Percentiles rank a stretch among this genome's conserved stretches.
phyloP scores from a whole-genome alignment of 352 stramenopile genomes.

The Pythium oligandrum region DNA sequence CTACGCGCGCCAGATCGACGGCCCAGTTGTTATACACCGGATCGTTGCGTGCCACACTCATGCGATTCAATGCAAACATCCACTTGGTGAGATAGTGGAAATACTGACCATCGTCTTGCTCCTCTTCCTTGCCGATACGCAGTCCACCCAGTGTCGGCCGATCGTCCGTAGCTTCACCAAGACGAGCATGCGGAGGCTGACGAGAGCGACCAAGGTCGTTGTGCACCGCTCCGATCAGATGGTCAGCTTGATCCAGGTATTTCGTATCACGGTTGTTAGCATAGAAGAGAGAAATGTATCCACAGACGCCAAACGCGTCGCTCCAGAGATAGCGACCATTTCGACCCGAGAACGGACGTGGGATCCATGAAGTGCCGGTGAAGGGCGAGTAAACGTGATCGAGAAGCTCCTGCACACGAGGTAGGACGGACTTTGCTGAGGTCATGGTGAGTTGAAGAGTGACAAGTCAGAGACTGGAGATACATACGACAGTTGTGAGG shows the following conservation, averaged over 20 bases:
- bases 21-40: slow-evolving; percentile 20
- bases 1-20: slow-evolving; percentile 14
- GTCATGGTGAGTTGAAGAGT: slow-evolving; percentile 4
- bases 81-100: slow-evolving; percentile 38
- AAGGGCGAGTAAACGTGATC: slow-evolving; percentile 26
- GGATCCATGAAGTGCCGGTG: slow-evolving; percentile 19
- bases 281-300: slow-evolving; percentile 23
- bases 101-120: slow-evolving; percentile 30
- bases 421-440: slow-evolving; percentile 4
- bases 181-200: slow-evolving; percentile 8
- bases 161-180: slow-evolving; percentile 5
- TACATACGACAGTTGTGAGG: too few relatives aligned
- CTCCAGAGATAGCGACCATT: slow-evolving; percentile 29
- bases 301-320: slow-evolving; percentile 31
- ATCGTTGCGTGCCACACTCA: slow-evolving; percentile 14
- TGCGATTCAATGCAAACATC: slow-evolving; percentile 32
- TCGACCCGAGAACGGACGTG: slow-evolving; percentile 11
- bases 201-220: slow-evolving; percentile 19
- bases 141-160: slow-evolving; percentile 20
- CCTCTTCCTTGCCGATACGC: slow-evolving; percentile 28
- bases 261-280: slow-evolving; percentile 1
- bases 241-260: slow-evolving; percentile 22
- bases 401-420: slow-evolving; percentile 11
- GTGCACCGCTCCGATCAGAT: slow-evolving; percentile 23
- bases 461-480: too few relatives aligned